Evolutionary conservation across 768 basidiomycete species (phyloP), one percentile per base, ranked within the genome.

Genomic region (Punctularia strigosozonata): DNA sequence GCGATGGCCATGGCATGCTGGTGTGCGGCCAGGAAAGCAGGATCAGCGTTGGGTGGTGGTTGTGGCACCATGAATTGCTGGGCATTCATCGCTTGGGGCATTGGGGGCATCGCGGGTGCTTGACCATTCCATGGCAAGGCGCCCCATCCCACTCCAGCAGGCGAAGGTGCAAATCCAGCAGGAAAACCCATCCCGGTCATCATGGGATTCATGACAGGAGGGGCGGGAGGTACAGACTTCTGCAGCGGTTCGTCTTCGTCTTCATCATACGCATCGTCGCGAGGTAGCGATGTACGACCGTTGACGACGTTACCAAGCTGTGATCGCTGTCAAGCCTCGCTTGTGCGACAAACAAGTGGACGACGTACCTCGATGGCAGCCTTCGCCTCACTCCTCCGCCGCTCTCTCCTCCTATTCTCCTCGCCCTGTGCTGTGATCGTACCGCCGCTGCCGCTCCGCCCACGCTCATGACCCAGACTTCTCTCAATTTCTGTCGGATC

Each of bases 221-320:
- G 15, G 12, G 45, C 12, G 47, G 42, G n/a, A 39, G n/a, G n/a
- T n/a, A n/a, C n/a, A n/a, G n/a, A n/a, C n/a, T n/a, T n/a, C n/a
- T n/a, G n/a, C 43, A 45, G 36, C 13, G 43, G 41, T 24, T 36
- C 39, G 34, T 45, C 48, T 7, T 55, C 62, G 30, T 58, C 58
- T 35, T 61, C 57, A 21, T 61, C 53, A 33, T 63, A 56, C 4
- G 10, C 33, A 19, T 34, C 33, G 48, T 72, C 60, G 19, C 55
- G 66, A 35, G 73, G 60, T 30, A 77, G 53, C 2, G 82, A 79
- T 14, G 75, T 77, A 24, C 66, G 75, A 5, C 87, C 84, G 52
- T 90, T 87, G 50, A 89, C 75, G 34, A 86, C 80, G 45, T 87
- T 85, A n/a, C 88, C 86, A 26, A 89, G 75, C 88, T 89, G n/a